These are phyloP conservation scores for Fraxinus sp. DNA, from an alignment of 305 asterid genomes.

Conservation along the genomic window DNA sequence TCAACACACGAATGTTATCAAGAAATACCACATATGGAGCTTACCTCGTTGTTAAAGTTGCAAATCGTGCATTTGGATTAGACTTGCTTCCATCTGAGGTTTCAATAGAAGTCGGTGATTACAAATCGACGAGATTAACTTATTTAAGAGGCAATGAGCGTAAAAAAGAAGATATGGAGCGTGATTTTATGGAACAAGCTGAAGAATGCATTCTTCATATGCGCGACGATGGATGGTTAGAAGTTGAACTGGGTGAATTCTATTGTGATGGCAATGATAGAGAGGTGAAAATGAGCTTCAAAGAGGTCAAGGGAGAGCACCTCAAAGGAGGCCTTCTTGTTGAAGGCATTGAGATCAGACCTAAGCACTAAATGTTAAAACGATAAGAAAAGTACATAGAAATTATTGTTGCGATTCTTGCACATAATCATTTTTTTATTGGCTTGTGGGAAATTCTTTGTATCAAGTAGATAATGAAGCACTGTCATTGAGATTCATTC, in stretches of 20 bases:
- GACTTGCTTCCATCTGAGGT: conserved; percentile 45
- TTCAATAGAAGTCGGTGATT: conserved; percentile 37
- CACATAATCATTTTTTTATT: background rate
- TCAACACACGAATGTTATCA: conserved; percentile 44
- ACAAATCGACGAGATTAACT: conserved; percentile 23
- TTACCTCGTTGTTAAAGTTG: conserved; percentile 50
- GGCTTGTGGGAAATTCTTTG: background rate
- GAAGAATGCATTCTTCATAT: conserved; percentile 23
- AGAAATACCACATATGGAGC: conserved; percentile 57
- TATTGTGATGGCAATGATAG: conserved; percentile 36
- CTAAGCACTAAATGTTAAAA: conserved; percentile 26
- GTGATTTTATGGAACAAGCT: background rate
- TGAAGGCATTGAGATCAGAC: conserved; percentile 76
- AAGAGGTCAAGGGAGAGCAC: conserved; percentile 54
- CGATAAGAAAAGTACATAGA: background rate
- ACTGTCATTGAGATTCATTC: background rate
- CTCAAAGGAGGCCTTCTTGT: conserved; percentile 67
- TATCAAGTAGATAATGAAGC: background rate
- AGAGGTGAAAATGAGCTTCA: conserved; percentile 55
- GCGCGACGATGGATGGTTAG: conserved; percentile 69
- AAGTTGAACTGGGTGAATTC: conserved; percentile 69
- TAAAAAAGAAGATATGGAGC: conserved; percentile 1
- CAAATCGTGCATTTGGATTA: conserved; percentile 59
- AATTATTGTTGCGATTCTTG: background rate
- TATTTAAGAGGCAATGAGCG: conserved; percentile 18